These are phyloP conservation scores for Kazachstania bromeliacearum DNA, from an alignment of 805 yeast species.

Conservation along the genomic window DNA sequence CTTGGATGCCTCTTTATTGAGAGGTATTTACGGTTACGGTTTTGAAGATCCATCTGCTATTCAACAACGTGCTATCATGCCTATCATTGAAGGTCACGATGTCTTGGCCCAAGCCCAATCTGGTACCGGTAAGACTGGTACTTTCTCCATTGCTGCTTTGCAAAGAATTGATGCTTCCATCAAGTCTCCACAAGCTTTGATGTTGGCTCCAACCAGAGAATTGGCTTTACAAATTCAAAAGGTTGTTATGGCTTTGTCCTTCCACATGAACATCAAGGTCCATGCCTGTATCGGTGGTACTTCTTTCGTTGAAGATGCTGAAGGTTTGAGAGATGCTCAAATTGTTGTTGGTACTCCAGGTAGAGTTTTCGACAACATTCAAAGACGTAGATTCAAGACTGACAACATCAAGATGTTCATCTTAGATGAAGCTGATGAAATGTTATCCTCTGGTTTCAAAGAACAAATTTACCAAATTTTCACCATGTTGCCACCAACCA, in stretches of 20 bases:
- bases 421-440: constrained; percentile 97
- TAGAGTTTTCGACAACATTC: constrained; percentile 92
- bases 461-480: constrained; percentile 91
- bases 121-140: constrained; percentile 98
- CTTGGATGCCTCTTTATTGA: constrained; percentile 51
- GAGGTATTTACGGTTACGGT: constrained; percentile 79
- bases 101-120: constrained; percentile 98
- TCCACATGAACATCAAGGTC: constrained; percentile 79
- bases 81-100: constrained; percentile 89
- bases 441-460: constrained; percentile 79
- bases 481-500: constrained; percentile 69
- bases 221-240: constrained; percentile 92
- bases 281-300: constrained; percentile 99
- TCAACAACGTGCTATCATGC: constrained; percentile 94
- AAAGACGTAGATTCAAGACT: constrained; percentile 75
- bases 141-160: constrained; percentile 79
- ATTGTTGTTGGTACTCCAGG: constrained; percentile 98
- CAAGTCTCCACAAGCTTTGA: constrained; percentile 82
- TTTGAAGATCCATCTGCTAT: constrained; percentile 95
- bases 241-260: constrained; percentile 83
- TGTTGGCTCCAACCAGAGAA: constrained; percentile 96
- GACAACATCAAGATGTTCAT: constrained; percentile 86
- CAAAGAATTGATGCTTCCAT: constrained; percentile 64
- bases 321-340: constrained; percentile 75
- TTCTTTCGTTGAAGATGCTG: constrained; percentile 76